Evolutionary conservation across 495 filamentous ascomycete genomes (phyloP).

Genomic region (Apiosordaria backusii): DNA sequence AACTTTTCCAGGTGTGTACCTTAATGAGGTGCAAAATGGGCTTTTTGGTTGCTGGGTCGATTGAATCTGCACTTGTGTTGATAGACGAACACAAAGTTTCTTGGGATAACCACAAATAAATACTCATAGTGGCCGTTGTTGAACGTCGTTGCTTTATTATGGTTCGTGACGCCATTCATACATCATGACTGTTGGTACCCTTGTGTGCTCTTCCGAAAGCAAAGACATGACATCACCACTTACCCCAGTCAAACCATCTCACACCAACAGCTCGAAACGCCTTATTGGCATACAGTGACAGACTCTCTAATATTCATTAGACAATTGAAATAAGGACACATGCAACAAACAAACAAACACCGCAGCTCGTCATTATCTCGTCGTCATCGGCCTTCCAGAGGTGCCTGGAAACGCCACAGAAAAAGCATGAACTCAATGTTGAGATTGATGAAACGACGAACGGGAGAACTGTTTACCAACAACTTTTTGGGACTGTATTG

Average conservation of each 20-base stretch:
- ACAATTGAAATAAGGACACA: background rate
- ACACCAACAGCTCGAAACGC: background rate
- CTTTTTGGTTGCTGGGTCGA: background rate
- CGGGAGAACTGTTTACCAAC: too few species aligned
- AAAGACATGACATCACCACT: conserved; percentile 5
- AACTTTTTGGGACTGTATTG: too few species aligned
- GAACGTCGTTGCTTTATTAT: background rate
- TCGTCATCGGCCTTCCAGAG: too few species aligned
- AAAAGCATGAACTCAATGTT: too few species aligned
- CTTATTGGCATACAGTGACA: background rate
- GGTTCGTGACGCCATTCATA: background rate
- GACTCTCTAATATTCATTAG: background rate
- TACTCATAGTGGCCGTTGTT: background rate
- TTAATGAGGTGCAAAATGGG: background rate
- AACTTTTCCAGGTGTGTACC: background rate
- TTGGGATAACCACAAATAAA: background rate
- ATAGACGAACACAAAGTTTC: background rate
- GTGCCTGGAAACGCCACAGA: background rate
- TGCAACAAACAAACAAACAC: background rate
- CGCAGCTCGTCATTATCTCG: background rate
- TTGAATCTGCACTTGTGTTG: background rate
- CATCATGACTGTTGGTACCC: background rate
- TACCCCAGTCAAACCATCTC: too few species aligned
- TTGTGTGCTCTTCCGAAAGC: background rate
- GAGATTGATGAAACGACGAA: too few species aligned